Conservation (phyloP, 2,329 filamentous ascomycete genomes). For the Botrytis cinerea region DNA sequence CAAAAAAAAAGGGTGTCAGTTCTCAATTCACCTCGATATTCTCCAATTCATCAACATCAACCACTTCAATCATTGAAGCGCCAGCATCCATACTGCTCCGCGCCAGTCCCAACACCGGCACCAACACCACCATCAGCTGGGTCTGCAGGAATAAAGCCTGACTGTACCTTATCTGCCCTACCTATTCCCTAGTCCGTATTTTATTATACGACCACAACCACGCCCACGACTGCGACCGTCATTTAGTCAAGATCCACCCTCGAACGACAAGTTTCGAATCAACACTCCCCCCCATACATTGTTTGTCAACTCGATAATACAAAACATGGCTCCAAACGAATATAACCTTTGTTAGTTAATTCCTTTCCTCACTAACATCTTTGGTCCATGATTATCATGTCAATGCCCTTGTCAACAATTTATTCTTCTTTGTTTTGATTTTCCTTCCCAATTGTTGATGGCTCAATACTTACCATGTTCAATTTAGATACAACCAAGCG, state of each 20-base stretch:
- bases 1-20: not conserved
- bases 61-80: not conserved
- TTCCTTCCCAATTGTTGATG: not conserved
- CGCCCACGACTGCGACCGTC: not conserved
- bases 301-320: not conserved
- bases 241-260: conserved; percentile 1
- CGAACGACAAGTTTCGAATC: not conserved
- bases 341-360: conserved; percentile 16
- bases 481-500: conserved; percentile 36
- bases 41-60: not conserved
- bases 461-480: conserved; percentile 26
- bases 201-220: not conserved
- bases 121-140: not conserved
- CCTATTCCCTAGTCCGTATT: not conserved
- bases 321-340: conserved; percentile 13
- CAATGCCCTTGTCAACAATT: not conserved
- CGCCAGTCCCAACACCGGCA: no score
- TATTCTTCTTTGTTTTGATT: not conserved
- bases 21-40: not conserved
- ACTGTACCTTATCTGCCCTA: not conserved
- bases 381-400: not conserved
- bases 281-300: not conserved
- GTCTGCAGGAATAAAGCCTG: not conserved
- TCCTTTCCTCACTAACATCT: not conserved
- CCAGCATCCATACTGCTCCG: not conserved